Evolutionary conservation across 1,284 basidiomycete species (phyloP).

Genomic region (Cutaneotrichosporon sp.): DNA sequence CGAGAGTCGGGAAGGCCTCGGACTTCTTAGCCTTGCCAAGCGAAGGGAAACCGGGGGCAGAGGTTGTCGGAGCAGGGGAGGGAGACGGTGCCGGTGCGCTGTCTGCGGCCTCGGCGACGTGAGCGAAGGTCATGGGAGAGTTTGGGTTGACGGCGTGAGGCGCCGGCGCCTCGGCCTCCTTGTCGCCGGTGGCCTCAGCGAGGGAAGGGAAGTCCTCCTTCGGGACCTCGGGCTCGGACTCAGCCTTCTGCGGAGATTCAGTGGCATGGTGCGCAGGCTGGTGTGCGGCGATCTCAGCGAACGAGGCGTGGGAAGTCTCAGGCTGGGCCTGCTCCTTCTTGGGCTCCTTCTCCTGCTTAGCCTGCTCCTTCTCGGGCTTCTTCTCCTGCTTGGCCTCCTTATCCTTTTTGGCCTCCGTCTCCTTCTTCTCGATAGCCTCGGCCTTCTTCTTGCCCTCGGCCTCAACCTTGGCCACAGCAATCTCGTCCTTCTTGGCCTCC

Average conservation of each 20-base stretch:
- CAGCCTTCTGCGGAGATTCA: not conserved
- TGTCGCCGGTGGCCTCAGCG: not conserved
- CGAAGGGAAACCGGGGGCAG: no score
- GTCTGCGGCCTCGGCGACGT: not conserved
- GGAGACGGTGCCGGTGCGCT: no score
- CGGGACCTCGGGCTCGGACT: not conserved
- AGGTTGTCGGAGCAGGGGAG: no score
- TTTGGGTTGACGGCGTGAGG: not conserved
- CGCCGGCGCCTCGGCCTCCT: not conserved
- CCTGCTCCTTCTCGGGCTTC: not conserved
- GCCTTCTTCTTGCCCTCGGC: conserved; percentile 3
- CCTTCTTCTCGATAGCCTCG: not conserved
- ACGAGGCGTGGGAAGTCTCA: no score
- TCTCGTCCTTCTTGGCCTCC: not conserved
- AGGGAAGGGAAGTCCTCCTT: conserved; percentile 1
- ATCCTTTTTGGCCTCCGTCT: not conserved
- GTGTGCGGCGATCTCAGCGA: no score
- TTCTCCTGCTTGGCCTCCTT: not conserved
- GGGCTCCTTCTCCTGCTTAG: not conserved
- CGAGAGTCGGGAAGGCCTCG: not conserved
- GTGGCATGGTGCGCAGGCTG: not conserved
- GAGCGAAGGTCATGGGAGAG: not conserved
- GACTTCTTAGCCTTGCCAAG: no score
- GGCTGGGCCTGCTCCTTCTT: not conserved
- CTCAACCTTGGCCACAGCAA: not conserved